Evolutionary conservation across 2,329 filamentous ascomycete genomes (phyloP).

Genomic region (Microcyclosporella mali): DNA sequence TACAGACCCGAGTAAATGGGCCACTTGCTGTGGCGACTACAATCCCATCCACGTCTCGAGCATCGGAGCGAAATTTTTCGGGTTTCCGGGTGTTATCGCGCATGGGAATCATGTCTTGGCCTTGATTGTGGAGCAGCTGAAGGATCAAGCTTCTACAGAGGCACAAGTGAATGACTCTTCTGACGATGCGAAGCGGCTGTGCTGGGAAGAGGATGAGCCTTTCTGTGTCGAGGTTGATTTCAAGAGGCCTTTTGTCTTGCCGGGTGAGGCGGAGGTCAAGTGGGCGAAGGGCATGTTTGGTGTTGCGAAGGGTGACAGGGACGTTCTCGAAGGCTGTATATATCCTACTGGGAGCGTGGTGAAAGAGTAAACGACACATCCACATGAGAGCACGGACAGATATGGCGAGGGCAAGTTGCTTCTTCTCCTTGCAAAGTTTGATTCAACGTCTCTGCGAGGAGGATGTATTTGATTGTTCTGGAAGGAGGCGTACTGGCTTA

Average conservation of each 20-base stretch:
- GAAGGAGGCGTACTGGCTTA: too few species aligned
- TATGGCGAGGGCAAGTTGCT: too few species aligned
- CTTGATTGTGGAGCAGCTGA: conserved; percentile 9
- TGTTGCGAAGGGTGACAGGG: too few species aligned
- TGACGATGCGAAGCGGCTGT: conserved; percentile 1
- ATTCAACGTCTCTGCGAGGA: too few species aligned
- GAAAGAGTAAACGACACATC: too few species aligned
- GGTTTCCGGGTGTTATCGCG: conserved; percentile 14
- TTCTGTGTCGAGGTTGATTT: conserved; percentile 9
- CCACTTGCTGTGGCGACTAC: conserved; percentile 16
- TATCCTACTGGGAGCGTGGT: too few species aligned
- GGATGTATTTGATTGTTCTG: too few species aligned
- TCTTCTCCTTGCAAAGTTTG: too few species aligned
- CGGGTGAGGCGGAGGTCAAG: not conserved
- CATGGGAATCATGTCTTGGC: conserved; percentile 19
- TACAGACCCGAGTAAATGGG: conserved; percentile 13
- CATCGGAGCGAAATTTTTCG: conserved; percentile 12
- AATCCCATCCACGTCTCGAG: conserved; percentile 17
- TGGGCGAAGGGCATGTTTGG: not conserved
- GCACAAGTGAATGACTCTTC: too few species aligned
- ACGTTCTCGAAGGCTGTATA: too few species aligned
- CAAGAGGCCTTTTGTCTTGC: conserved; percentile 9
- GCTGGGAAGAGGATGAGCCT: conserved; percentile 2
- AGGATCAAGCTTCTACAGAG: not conserved
- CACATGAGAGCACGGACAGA: too few species aligned